These are phyloP conservation scores for Breynia disticha DNA, from an alignment of 441 rosid genomes.

Conservation along the genomic window DNA sequence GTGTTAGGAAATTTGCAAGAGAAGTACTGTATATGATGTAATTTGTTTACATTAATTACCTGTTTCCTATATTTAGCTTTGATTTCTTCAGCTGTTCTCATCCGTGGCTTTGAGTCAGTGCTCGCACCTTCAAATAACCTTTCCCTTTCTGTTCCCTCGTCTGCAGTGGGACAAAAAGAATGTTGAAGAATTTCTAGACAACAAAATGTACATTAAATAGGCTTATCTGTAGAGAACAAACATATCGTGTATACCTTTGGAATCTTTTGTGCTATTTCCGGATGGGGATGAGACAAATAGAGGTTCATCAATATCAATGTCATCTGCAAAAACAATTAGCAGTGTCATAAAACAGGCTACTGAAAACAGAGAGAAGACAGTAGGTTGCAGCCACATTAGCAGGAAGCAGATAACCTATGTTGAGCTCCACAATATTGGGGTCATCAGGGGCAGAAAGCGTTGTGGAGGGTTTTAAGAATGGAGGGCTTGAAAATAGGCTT, in stretches of 20 bases:
- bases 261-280: conserved; percentile 29
- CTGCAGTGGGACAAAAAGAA: conserved; percentile 31
- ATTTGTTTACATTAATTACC: conserved; percentile 28
- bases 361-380: conserved; percentile 8
- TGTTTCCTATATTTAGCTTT: conserved; percentile 74
- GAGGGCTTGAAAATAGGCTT: conserved; percentile 55
- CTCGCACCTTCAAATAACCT: conserved; percentile 66
- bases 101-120: conserved; percentile 46
- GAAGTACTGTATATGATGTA: not conserved
- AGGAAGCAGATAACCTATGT: conserved; percentile 51
- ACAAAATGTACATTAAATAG: conserved; percentile 3
- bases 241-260: conserved; percentile 28
- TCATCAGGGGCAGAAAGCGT: conserved; percentile 13
- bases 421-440: conserved; percentile 39
- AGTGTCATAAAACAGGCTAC: conserved; percentile 13
- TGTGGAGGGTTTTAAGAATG: conserved; percentile 48
- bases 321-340: conserved; percentile 44
- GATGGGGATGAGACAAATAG: conserved; percentile 26
- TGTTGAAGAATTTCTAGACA: conserved; percentile 9
- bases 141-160: conserved; percentile 44
- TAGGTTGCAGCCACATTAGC: not conserved
- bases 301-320: conserved; percentile 63
- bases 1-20: conserved; percentile 17
- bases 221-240: too few relatives aligned
- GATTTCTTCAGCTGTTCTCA: conserved; percentile 79